Evolutionary conservation across 2,329 filamentous ascomycete genomes (phyloP), one percentile per base, ranked within the genome.

Genomic region (Davidsoniella eucalypti): DNA sequence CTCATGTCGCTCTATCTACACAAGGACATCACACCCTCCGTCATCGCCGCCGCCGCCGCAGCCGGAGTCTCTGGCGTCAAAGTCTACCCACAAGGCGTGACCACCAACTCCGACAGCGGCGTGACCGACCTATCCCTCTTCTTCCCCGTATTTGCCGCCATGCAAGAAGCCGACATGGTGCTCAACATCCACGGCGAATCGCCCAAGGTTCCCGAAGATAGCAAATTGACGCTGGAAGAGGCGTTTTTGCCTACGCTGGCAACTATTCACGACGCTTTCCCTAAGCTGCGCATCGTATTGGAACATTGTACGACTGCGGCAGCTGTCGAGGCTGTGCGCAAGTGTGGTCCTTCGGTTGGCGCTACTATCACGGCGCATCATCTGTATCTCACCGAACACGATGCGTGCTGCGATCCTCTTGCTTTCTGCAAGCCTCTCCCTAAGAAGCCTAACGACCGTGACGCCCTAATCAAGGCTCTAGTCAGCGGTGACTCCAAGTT

Each of bases 171-270:
- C 37, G 44, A 53, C 39, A 21, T 47, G 57, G 75, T 93, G n/a
- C 72, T 93, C 40, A 95, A 95, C 66, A 70, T 96, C n/a, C 88
- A 96, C 63, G 90, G 88, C 56, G 90, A 95, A 66, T 77, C 82
- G n/a, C 81, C 65, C 2, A 64, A 64, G 51, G 61, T 63, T 3
- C 71, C 72, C 1, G 69, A 69, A n/a, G 63, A 61, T 21, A 55
- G 63, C 29, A 23, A 21, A 18, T 26, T 53, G 37, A 68, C 69
- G 1, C 59, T 69, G 3, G 68, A 71, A 56, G 67, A 69, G 55
- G 65, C 66, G 7, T 96, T 96, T 67, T 70, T 96, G 7, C 88
- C 88, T 0, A 90, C 82, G 0, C 70, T 95, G 33, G 69, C 75
- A 55, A 73, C 75, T 16, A 73, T 96, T 2, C 85, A 94, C 59